Evolutionary conservation across 177 flowering plant species (phyloP).

Genomic region (Vitis hybrid): DNA sequence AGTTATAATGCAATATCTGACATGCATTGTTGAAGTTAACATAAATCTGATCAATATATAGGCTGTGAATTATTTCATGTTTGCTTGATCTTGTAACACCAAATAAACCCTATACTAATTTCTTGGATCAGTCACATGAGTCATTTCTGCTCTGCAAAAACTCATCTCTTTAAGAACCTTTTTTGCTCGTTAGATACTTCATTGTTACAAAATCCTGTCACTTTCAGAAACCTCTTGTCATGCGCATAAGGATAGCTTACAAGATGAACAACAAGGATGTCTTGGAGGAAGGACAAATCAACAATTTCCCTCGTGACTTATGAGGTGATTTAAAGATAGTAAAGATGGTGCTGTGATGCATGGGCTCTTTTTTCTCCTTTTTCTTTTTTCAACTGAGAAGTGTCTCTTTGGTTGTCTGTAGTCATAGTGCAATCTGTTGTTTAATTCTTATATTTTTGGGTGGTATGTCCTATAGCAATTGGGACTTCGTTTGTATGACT

Average conservation of each 20-base stretch:
- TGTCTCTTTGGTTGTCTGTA: constrained; percentile 12
- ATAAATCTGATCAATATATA: background rate
- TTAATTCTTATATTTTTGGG: constrained; percentile 4
- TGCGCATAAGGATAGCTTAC: constrained; percentile 88
- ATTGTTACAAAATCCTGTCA: background rate
- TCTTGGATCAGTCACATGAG: background rate
- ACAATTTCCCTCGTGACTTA: constrained; percentile 64
- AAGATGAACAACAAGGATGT: constrained; percentile 65
- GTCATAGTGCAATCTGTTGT: constrained; percentile 14
- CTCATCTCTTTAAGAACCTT: background rate
- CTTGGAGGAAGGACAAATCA: constrained; percentile 88
- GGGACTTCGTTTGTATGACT: constrained; percentile 9
- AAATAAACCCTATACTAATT: background rate
- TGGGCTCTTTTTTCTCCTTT: background rate
- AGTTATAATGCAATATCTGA: background rate
- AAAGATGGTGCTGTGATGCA: background rate
- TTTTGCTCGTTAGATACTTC: background rate
- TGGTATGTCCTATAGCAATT: constrained; percentile 5
- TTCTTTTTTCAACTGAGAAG: constrained; percentile 10
- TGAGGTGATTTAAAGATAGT: constrained; percentile 25
- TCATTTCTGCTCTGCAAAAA: background rate
- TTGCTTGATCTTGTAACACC: background rate
- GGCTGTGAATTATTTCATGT: background rate
- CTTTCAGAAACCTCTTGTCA: constrained; percentile 85
- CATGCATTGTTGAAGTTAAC: background rate